phyloP scores from a whole-genome alignment of 257 asterid genomes.

The Rubia yunnanensis region DNA sequence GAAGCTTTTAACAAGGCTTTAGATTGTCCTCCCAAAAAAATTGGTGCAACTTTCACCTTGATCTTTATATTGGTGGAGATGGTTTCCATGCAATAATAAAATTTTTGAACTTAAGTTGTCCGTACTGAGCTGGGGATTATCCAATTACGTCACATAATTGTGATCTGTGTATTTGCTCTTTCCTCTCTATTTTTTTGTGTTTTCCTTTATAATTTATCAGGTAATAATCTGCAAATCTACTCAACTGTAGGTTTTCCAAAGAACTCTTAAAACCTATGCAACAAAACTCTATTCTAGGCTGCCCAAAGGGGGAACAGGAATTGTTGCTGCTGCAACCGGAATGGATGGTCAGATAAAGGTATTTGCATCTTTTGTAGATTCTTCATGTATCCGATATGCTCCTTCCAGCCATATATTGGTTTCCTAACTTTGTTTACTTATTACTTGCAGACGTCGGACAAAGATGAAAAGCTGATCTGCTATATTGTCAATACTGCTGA shows the following conservation, averaged over 20 bases:
- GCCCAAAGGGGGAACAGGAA: slow-evolving; percentile 97
- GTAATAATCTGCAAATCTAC: not conserved
- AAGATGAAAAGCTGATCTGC: slow-evolving; percentile 88
- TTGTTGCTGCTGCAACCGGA: slow-evolving; percentile 99
- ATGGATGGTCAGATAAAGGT: slow-evolving; percentile 99
- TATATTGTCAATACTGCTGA: slow-evolving; percentile 97
- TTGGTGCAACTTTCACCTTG: not conserved
- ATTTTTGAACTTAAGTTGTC: too few relatives aligned
- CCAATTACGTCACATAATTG: not conserved
- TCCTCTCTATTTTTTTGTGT: not conserved
- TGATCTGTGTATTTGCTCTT: not conserved
- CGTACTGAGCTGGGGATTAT: too few relatives aligned
- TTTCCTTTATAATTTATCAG: not conserved
- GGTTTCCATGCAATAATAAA: too few relatives aligned
- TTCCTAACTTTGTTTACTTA: slow-evolving; percentile 14
- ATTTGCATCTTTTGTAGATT: slow-evolving; percentile 3
- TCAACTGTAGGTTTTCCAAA: slow-evolving; percentile 40
- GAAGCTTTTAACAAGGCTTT: not conserved
- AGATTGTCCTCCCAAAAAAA: too few relatives aligned
- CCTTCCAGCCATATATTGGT: not conserved
- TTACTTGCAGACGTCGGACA: slow-evolving; percentile 83
- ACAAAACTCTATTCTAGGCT: slow-evolving; percentile 80
- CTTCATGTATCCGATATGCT: slow-evolving; percentile 1
- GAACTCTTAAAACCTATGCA: slow-evolving; percentile 88
- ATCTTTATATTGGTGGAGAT: too few relatives aligned